Evolutionary conservation across 2,329 filamentous ascomycete genomes (phyloP), one percentile per base, ranked within the genome.

Genomic region (Penicillium concentricum): DNA sequence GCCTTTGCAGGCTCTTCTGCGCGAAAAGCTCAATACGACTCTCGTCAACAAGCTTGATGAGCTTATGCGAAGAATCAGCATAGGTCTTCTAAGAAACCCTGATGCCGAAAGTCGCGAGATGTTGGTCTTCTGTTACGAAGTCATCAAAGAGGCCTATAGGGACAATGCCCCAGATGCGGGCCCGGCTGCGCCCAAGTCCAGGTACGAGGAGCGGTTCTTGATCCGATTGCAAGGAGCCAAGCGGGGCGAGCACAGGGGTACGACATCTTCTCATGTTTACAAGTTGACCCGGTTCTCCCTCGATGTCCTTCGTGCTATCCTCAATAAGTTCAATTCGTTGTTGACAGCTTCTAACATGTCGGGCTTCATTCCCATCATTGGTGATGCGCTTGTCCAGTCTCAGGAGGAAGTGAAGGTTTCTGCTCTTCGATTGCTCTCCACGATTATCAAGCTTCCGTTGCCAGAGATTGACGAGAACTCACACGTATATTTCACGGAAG

Each of bases 391-490:
- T 42, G 81, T 96, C 8, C 87, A 87, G 63, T 87, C 86, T 2
- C 91, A 97, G 69, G 93, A 97, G 68, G 94, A 99, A 71, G 89
- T 99, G 58, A 94, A 95, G 76, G 85, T 95, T 34, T 88, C 93
- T 1, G 87, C 91, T 12, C 87, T 97, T 69, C 87, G 92, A 61
- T 79, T 97, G n/a, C 81, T 99, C 26, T 88, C 87, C 0, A 87
- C 91, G 2, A 87, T 97, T 58, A 87, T 92, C 74, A 93, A 91
- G 69, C 88, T 97, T 5, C 91, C 91, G 0, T 83, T 97, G 64
- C 79, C 81, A 1, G 79, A 87, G 55, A 81, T 90, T 42, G 87
- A 90, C 51, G 82, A 87, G 30, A 85, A 87, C 58, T 87, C 86
- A 8, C 86, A 88, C 48, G 86, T 97, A 1, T 94, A 95, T 54